A percentile compares a stretch with the other conserved stretches of the same genome.
Conservation (phyloP, 2,329 filamentous ascomycete species). For the Xylariaceae sp. region DNA sequence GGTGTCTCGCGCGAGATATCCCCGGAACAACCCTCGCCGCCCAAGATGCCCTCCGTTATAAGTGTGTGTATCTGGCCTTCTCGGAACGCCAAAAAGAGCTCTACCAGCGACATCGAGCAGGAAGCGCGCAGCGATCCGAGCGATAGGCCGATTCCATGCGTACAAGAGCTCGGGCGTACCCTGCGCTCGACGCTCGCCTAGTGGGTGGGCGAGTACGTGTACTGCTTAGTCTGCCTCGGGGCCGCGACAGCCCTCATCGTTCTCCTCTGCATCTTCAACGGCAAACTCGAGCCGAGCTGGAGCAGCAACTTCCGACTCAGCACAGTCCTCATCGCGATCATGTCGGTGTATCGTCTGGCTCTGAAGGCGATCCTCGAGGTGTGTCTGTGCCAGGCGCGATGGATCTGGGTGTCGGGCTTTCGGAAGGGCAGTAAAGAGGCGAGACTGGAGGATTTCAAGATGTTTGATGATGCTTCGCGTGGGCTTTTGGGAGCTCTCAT, state of each 20-base stretch:
- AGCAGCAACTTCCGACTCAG: constrained; percentile 30
- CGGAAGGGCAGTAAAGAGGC: constrained; percentile 32
- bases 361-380: constrained; percentile 35
- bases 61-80: constrained; percentile 10
- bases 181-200: constrained; percentile 30
- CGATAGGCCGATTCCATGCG: constrained; percentile 20
- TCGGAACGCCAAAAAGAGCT: background rate
- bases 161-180: constrained; percentile 22
- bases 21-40: background rate
- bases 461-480: constrained; percentile 37
- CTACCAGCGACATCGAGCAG: constrained; percentile 7
- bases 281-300: constrained; percentile 30
- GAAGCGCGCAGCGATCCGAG: constrained; percentile 13
- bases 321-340: constrained; percentile 36
- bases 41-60: constrained; percentile 1
- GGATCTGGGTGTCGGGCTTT: constrained; percentile 37
- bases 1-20: background rate
- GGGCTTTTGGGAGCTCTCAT: constrained; percentile 34
- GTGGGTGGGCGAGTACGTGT: constrained; percentile 37
- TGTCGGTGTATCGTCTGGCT: constrained; percentile 35
- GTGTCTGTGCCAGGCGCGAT: constrained; percentile 36
- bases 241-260: constrained; percentile 28
- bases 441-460: constrained; percentile 35
- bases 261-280: constrained; percentile 32
- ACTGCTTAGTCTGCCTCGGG: constrained; percentile 29